Conservation (phyloP, 2,329 filamentous ascomycete genomes). For the Fusarium sp. region DNA sequence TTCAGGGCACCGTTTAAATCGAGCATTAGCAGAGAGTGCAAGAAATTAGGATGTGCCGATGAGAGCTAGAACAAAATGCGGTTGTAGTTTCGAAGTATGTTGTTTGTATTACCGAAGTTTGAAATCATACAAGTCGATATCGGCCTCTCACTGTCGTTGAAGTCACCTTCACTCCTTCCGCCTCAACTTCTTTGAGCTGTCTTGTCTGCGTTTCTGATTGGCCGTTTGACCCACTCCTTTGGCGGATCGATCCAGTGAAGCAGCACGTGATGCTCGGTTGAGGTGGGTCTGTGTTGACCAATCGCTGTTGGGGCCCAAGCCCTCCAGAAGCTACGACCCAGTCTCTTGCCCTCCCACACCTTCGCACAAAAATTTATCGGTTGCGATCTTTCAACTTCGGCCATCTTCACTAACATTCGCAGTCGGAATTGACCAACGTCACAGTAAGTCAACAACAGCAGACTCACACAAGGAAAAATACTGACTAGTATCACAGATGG, state of each 20-base stretch:
- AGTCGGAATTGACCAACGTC: conserved; percentile 62
- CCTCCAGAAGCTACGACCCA: conserved; percentile 51
- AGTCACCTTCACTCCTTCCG: conserved; percentile 22
- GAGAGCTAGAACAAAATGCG: not conserved
- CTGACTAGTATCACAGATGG: conserved; percentile 67
- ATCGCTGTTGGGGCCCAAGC: conserved; percentile 55
- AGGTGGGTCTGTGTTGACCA: conserved; percentile 47
- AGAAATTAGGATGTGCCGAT: not conserved
- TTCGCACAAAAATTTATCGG: conserved; percentile 60
- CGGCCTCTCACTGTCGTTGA: conserved; percentile 32
- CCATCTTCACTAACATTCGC: conserved; percentile 57
- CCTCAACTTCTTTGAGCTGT: conserved; percentile 32
- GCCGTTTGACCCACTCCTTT: conserved; percentile 17
- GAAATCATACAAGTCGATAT: conserved; percentile 20
- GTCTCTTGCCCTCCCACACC: conserved; percentile 56
- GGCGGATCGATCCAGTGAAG: conserved; percentile 1
- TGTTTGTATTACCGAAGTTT: conserved; percentile 15
- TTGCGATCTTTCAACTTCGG: conserved; percentile 55
- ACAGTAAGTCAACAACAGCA: conserved; percentile 60
- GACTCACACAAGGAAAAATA: conserved; percentile 51
- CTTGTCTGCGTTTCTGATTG: conserved; percentile 43
- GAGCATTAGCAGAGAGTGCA: conserved; percentile 1
- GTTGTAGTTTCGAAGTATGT: conserved; percentile 2
- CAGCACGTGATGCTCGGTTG: conserved; percentile 40
- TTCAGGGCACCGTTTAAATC: not conserved